Conservation (phyloP, 306 rosid genomes). For the Lagenaria siceraria region DNA sequence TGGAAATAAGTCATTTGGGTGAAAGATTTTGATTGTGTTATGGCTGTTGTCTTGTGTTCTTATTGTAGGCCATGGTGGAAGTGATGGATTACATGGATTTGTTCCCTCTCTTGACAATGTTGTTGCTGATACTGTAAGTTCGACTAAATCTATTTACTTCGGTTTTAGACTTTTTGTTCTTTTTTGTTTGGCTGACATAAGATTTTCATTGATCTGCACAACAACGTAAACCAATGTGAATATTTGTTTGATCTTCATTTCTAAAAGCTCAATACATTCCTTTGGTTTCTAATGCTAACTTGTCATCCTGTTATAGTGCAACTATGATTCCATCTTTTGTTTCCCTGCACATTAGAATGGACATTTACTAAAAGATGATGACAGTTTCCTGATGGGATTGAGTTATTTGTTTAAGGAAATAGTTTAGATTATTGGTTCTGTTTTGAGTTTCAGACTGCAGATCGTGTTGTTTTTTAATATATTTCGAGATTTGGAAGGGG, state of each 20-base stretch:
- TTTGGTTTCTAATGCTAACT: not conserved
- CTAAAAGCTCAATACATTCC: not conserved
- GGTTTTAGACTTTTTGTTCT: not conserved
- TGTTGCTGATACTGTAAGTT: conserved; percentile 90
- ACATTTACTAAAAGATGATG: too few relatives aligned
- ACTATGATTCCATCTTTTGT: not conserved
- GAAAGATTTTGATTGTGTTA: not conserved
- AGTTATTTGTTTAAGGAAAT: not conserved
- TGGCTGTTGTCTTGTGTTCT: conserved; percentile 2
- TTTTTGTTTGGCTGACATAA: not conserved
- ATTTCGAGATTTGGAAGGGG: not conserved
- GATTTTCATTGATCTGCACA: not conserved
- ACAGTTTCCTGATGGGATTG: not conserved
- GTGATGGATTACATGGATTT: conserved; percentile 97
- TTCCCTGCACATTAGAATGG: not conserved
- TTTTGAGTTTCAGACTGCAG: not conserved
- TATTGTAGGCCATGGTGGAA: conserved; percentile 91
- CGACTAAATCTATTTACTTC: not conserved
- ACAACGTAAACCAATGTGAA: not conserved
- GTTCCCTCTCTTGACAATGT: conserved; percentile 98
- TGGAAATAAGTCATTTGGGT: not conserved
- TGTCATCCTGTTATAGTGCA: not conserved
- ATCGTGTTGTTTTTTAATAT: not conserved
- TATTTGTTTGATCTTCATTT: not conserved
- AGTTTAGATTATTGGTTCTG: not conserved